A percentile compares a stretch with the other conserved stretches of the same genome.
phyloP scores from a whole-genome alignment of 306 rosid species.

The Cicer judaicum region DNA sequence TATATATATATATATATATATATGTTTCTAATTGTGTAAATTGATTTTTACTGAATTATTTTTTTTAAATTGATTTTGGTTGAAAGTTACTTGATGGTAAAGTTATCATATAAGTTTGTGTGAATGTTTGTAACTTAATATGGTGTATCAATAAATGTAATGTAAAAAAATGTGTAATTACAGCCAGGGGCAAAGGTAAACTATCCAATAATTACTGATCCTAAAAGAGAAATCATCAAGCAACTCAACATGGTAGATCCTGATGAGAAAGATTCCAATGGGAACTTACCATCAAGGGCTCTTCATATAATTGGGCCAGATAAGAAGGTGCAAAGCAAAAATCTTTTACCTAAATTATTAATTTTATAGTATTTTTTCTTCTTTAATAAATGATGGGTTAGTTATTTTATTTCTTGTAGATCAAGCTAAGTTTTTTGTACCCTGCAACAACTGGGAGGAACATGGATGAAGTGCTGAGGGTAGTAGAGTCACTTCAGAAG shows the following conservation, averaged over 20 bases:
- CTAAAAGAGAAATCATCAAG: conserved; percentile 68
- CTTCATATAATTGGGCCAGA: conserved; percentile 85
- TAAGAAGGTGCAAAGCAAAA: conserved; percentile 45
- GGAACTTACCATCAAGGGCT: conserved; percentile 78
- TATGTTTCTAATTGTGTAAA: too few relatives aligned
- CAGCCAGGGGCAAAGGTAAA: conserved; percentile 75
- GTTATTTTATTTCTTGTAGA: conserved; percentile 43
- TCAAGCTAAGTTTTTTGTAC: conserved; percentile 78
- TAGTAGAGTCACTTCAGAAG: conserved; percentile 73
- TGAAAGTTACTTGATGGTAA: too few relatives aligned
- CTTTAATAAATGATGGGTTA: neutral
- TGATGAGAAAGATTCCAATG: conserved; percentile 62
- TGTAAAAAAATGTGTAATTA: neutral
- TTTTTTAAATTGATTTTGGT: too few relatives aligned
- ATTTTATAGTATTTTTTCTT: neutral
- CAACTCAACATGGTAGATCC: conserved; percentile 91
- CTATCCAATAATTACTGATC: conserved; percentile 71
- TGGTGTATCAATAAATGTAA: too few relatives aligned
- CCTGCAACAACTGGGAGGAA: conserved; percentile 83
- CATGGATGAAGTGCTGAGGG: conserved; percentile 91
- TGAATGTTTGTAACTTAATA: too few relatives aligned
- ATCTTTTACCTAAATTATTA: neutral
- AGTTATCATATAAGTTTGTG: too few relatives aligned
- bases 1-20: too few relatives aligned
- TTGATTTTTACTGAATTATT: too few relatives aligned